Evolutionary conservation across 495 filamentous ascomycete genomes (phyloP).

Genomic region (Xylaria intraflava): DNA sequence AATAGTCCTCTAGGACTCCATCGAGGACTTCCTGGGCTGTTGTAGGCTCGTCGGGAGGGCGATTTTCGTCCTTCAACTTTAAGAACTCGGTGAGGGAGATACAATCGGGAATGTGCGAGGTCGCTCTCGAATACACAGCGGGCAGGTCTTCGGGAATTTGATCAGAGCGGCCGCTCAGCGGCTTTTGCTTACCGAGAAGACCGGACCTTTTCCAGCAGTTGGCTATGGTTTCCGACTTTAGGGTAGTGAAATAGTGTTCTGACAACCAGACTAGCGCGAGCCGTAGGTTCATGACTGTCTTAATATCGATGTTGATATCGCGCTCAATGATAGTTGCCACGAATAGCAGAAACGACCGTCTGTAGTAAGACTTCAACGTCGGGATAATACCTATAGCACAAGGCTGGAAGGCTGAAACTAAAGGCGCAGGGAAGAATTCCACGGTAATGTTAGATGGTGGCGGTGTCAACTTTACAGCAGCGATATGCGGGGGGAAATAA

Average conservation of each 20-base stretch:
- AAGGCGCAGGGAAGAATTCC: background rate
- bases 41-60: background rate
- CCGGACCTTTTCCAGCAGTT: background rate
- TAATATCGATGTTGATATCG: background rate
- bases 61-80: background rate
- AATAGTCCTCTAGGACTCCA: background rate
- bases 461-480: background rate
- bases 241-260: background rate
- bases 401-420: background rate
- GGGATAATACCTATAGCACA: background rate
- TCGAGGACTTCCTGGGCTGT: background rate
- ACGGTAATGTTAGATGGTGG: background rate
- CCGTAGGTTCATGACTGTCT: background rate
- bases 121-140: background rate
- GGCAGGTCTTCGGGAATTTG: background rate
- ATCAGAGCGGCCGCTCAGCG: background rate
- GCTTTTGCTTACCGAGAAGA: background rate
- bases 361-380: background rate
- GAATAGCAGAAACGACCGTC: background rate
- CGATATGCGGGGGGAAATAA: background rate
- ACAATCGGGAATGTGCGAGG: background rate
- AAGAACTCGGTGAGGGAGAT: background rate
- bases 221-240: background rate
- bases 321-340: background rate
- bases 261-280: background rate